Conservation (phyloP, 2,329 filamentous ascomycete species). For the Aspergillus ibericus region DNA sequence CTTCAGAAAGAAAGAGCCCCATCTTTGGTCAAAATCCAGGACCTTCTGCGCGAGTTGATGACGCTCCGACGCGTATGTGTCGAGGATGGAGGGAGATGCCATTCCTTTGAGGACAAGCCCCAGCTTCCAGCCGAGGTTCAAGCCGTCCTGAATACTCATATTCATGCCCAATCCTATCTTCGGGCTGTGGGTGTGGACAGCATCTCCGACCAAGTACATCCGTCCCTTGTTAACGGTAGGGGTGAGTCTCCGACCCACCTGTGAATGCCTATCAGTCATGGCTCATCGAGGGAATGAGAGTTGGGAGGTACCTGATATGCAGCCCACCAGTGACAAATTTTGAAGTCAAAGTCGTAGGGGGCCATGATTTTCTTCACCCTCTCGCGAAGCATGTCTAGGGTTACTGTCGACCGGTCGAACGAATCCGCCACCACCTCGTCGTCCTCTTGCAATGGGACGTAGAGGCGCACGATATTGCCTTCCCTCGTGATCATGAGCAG, state of each 20-base stretch:
- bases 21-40: constrained; percentile 59
- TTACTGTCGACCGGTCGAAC: constrained; percentile 11
- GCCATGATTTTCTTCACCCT: constrained; percentile 8
- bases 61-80: constrained; percentile 54
- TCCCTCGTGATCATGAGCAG: constrained; percentile 65
- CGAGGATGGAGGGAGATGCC: constrained; percentile 42
- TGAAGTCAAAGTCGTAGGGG: constrained; percentile 9
- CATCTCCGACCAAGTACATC: constrained; percentile 12
- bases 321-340: constrained; percentile 17
- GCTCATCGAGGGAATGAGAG: neutral
- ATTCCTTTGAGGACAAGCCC: constrained; percentile 47
- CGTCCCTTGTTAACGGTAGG: constrained; percentile 11
- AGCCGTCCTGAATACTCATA: constrained; percentile 50
- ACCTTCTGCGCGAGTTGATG: constrained; percentile 63
- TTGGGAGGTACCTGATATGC: constrained; percentile 5
- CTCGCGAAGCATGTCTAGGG: constrained; percentile 6
- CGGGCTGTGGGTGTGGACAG: constrained; percentile 13
- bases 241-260: constrained; percentile 13
- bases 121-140: constrained; percentile 59
- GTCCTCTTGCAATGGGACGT: constrained; percentile 10
- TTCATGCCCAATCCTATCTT: constrained; percentile 15
- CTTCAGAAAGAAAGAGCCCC: constrained; percentile 4
- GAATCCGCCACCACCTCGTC: neutral
- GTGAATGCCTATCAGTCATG: neutral
- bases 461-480: constrained; percentile 31